A percentile compares a stretch with the other conserved stretches of the same genome.
Evolutionary conservation across 805 yeast genomes (phyloP).

Genomic region (Schizosaccharomyces japonicus): DNA sequence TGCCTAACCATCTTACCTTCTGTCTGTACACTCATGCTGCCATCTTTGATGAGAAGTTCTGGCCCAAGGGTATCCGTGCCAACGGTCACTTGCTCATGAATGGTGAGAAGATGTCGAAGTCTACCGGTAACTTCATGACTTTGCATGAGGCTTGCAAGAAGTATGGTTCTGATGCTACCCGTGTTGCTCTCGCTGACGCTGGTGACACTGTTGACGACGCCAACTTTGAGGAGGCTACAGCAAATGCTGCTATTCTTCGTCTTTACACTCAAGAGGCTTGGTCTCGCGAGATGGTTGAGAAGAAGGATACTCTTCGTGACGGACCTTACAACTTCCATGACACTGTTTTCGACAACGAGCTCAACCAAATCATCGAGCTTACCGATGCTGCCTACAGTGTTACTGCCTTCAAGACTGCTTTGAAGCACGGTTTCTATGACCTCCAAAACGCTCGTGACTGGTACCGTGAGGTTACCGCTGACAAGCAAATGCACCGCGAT

Average conservation of each 20-base stretch:
- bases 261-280: constrained; percentile 81
- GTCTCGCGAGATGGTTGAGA: constrained; percentile 49
- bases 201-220: constrained; percentile 97
- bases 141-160: constrained; percentile 60
- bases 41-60: constrained; percentile 63
- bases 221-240: constrained; percentile 85
- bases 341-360: constrained; percentile 73
- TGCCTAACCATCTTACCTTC: constrained; percentile 92
- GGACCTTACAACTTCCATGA: constrained; percentile 53
- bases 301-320: constrained; percentile 9
- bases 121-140: constrained; percentile 92
- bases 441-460: constrained; percentile 88
- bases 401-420: constrained; percentile 68
- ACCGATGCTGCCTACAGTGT: constrained; percentile 44
- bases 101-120: constrained; percentile 93
- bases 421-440: constrained; percentile 79
- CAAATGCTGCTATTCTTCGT: constrained; percentile 91
- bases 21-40: constrained; percentile 85
- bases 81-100: constrained; percentile 89
- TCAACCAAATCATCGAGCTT: constrained; percentile 57
- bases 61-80: constrained; percentile 88
- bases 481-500: constrained; percentile 56
- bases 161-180: constrained; percentile 91
- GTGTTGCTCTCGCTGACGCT: constrained; percentile 94
- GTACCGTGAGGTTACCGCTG: constrained; percentile 56